Percentiles rank a stretch among this genome's conserved stretches.
These are phyloP conservation scores for Russula compacta DNA, from an alignment of 768 basidiomycete species.

Conservation along the genomic window DNA sequence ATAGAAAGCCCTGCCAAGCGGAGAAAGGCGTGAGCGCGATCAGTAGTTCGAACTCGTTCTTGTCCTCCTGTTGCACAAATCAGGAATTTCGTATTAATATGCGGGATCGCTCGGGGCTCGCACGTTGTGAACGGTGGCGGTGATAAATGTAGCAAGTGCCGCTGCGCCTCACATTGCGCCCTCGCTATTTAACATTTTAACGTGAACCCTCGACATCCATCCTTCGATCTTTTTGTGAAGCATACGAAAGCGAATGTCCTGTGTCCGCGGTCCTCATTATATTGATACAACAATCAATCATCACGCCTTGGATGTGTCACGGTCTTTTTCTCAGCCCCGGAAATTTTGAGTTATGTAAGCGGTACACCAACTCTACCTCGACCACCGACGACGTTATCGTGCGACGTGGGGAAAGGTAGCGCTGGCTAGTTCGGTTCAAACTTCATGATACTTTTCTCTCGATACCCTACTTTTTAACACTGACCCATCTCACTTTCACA, in stretches of 20 bases:
- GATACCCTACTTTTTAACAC: not conserved
- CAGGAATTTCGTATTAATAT: not conserved
- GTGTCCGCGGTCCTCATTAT: not conserved
- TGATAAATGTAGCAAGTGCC: not conserved
- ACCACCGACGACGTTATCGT: constrained; percentile 2
- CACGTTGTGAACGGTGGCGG: not conserved
- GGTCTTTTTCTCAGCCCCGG: not conserved
- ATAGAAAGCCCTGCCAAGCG: constrained; percentile 15
- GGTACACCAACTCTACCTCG: not conserved
- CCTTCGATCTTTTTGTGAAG: not conserved
- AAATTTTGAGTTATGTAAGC: constrained; percentile 12
- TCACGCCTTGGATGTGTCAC: no score
- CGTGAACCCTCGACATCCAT: not conserved
- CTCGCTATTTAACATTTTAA: not conserved
- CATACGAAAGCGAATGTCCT: not conserved
- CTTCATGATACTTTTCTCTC: constrained; percentile 1
- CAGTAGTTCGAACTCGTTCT: not conserved
- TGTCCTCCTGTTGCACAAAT: not conserved
- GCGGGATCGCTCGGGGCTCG: not conserved
- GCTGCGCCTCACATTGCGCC: not conserved
- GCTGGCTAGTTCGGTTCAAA: not conserved
- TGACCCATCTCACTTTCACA: not conserved
- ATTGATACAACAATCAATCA: no score
- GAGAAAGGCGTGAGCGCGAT: constrained; percentile 13
- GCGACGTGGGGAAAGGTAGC: not conserved